Conservation (phyloP, 1,284 basidiomycete genomes). For the Cronartium quercuum region DNA sequence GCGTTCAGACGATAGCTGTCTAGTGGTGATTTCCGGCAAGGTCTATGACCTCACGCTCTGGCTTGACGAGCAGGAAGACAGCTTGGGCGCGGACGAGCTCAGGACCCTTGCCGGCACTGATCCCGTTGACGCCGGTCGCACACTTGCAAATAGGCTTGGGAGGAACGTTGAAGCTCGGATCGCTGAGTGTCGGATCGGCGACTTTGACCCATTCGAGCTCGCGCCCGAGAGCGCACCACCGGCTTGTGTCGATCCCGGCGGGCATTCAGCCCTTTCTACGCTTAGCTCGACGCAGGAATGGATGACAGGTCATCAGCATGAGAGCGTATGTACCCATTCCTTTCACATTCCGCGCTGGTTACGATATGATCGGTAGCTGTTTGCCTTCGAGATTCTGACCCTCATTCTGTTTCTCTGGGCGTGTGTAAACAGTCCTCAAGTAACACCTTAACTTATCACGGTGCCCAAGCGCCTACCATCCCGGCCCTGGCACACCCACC, state of each 20-base stretch:
- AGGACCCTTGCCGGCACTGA: constrained; percentile 1
- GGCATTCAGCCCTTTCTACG: background rate
- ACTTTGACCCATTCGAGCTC: background rate
- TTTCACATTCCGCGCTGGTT: background rate
- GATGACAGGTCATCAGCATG: too few species aligned
- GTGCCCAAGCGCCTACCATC: background rate
- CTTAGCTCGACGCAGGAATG: too few species aligned
- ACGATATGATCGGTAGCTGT: background rate
- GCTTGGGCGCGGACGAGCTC: background rate
- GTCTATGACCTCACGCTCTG: constrained; percentile 30
- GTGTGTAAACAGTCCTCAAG: background rate
- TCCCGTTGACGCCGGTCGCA: constrained; percentile 11
- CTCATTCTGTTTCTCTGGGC: background rate
- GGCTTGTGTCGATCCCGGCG: background rate
- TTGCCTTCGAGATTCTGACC: background rate
- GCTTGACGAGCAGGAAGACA: constrained; percentile 7
- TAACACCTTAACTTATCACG: background rate
- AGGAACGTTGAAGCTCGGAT: background rate
- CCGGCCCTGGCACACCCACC: background rate
- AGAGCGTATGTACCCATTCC: background rate
- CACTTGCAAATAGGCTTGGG: background rate
- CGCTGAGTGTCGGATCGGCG: constrained; percentile 24
- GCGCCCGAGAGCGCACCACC: background rate
- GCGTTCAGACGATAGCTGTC: constrained; percentile 21
- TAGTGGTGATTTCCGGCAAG: constrained; percentile 8